Evolutionary conservation across 805 yeast genomes (phyloP), one percentile per base, ranked within the genome.

Genomic region (Hanseniaspora occidentalis): DNA sequence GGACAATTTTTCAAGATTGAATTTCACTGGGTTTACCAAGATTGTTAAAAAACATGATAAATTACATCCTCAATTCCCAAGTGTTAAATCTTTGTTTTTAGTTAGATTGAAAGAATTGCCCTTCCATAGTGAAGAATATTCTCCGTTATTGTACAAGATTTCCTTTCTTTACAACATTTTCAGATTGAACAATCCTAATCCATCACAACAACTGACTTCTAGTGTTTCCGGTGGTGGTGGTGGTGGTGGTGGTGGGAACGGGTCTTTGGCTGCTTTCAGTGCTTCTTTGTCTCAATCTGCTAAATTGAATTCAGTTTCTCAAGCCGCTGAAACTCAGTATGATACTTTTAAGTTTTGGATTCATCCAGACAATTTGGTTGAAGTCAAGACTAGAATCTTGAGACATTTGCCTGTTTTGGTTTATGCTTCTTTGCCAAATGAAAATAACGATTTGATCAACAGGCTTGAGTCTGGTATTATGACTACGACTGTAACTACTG

Each of bases 41-140:
- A 84, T 92, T 50, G 96, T 88, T 48, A 88, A 89, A 65, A 89
- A 89, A 63, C 98, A 92, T 56, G 97, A 92, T 63, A 75, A 96
- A 40, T 60, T 89, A 47, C 96, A 88, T 61, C 73, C 86, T 24
- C 70, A 75, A 47, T 92, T 81, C 60, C 64, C 61, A 13, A 80
- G 92, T n/a, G 96, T 89, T 19, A 80, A 77, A 57, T 95, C 97
- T 0, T 64, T 92, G 50, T 66, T 92, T 51, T 84, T 84, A 48
- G 96, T 89, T 22, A 72, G 98, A 51, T 69, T 92, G 61, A 80
- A 79, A 54, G 79, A 78, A 38, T 68, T 89, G 52, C 97, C 97
- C 2, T 82, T 88, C 70, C 92, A 89, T 60, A 75, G 86, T 16
- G 98, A 89, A 64, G 96, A 89, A 64, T 85, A 89, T 61, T 80